phyloP scores from a whole-genome alignment of 129 eudicot genomes.

The Flaveria sonorensis region DNA sequence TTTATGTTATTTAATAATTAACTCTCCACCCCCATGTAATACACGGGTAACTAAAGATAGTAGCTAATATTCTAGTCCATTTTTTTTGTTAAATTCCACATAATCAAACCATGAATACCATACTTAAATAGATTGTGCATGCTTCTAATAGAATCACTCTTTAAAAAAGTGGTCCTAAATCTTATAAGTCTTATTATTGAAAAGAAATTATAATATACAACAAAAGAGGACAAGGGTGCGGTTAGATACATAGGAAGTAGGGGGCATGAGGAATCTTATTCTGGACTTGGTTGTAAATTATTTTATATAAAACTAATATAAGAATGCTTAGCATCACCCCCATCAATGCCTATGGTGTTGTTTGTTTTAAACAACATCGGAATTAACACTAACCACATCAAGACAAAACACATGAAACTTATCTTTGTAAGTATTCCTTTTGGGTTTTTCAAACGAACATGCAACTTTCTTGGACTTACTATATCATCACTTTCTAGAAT shows the following conservation, averaged over 20 bases:
- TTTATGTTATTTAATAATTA: too few species aligned
- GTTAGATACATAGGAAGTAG: background rate
- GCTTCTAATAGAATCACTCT: too few species aligned
- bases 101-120: too few species aligned
- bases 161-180: background rate
- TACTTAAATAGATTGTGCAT: too few species aligned
- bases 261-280: constrained; percentile 27
- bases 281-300: background rate
- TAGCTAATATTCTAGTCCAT: too few species aligned
- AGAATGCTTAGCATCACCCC: constrained; percentile 21
- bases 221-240: background rate
- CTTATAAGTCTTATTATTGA: background rate
- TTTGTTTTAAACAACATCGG: constrained; percentile 25
- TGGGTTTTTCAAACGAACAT: constrained; percentile 20
- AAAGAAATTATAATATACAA: background rate
- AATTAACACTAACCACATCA: constrained; percentile 23
- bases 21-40: too few species aligned
- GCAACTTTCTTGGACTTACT: constrained; percentile 29
- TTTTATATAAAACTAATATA: background rate
- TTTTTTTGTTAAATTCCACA: too few species aligned
- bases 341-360: constrained; percentile 12
- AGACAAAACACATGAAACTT: constrained; percentile 31
- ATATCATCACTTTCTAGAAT: background rate
- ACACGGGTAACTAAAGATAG: too few species aligned
- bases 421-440: constrained; percentile 12